A percentile compares a stretch with the other conserved stretches of the same genome.
phyloP scores from a whole-genome alignment of 2,329 filamentous ascomycete species.

The Hypoxylon sp. region DNA sequence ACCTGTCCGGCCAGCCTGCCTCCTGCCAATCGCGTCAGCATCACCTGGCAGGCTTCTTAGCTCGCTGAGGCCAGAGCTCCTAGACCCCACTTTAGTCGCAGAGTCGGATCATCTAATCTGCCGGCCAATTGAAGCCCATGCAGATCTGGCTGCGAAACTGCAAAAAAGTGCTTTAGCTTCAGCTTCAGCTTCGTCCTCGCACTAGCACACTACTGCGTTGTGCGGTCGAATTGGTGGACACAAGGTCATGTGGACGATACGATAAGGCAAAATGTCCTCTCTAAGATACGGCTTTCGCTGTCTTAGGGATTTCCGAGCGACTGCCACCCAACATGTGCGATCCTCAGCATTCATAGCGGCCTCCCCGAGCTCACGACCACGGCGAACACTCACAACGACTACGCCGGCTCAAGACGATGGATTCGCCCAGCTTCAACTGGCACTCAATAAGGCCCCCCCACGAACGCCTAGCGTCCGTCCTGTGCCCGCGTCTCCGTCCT shows the following conservation, averaged over 20 bases:
- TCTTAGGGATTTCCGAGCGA: conserved; percentile 41
- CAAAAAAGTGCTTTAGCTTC: conserved; percentile 21
- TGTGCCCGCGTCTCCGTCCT: conserved; percentile 86
- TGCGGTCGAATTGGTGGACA: background rate
- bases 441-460: conserved; percentile 19
- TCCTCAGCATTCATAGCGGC: conserved; percentile 29
- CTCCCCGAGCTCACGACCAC: conserved; percentile 28
- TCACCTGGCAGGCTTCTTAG: background rate
- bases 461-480: conserved; percentile 68
- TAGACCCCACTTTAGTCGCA: background rate
- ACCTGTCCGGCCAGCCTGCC: conserved; percentile 14
- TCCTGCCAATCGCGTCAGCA: no score
- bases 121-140: conserved; percentile 30
- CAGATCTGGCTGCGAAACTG: conserved; percentile 1
- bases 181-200: conserved; percentile 6
- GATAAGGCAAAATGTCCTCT: conserved; percentile 44
- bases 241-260: conserved; percentile 40
- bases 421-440: background rate
- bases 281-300: conserved; percentile 43
- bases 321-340: conserved; percentile 36
- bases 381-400: conserved; percentile 34
- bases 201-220: background rate
- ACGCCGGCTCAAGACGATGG: conserved; percentile 22
- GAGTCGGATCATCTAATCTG: conserved; percentile 41
- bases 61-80: background rate